phyloP scores from a whole-genome alignment of 805 yeast species.

The Jamesozyma spencerorum region DNA sequence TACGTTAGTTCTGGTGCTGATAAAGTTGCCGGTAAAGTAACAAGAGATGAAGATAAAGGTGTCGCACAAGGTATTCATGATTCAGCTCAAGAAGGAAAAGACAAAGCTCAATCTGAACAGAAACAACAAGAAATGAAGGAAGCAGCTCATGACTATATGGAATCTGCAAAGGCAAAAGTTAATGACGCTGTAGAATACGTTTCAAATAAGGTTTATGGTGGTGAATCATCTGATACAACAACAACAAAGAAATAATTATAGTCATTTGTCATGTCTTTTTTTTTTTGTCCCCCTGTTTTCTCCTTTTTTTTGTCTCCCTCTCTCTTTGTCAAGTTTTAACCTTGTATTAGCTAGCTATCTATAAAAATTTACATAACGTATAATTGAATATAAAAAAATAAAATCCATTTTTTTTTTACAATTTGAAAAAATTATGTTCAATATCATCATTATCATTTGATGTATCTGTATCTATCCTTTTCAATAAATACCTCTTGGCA shows the following conservation, averaged over 20 bases:
- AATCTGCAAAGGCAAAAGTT: conserved; percentile 44
- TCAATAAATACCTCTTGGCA: conserved; percentile 17
- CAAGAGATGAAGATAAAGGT: conserved; percentile 64
- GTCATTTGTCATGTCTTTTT: too few relatives aligned
- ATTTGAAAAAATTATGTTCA: conserved; percentile 3
- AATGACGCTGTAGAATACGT: conserved; percentile 38
- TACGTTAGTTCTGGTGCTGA: conserved; percentile 57
- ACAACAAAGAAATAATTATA: too few relatives aligned
- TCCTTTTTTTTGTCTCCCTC: too few relatives aligned
- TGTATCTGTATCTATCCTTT: not conserved
- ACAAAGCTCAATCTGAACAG: conserved; percentile 32
- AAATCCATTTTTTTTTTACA: conserved; percentile 1
- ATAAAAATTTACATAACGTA: too few relatives aligned
- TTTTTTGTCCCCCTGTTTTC: too few relatives aligned
- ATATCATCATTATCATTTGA: conserved; percentile 3
- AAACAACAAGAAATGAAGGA: conserved; percentile 35
- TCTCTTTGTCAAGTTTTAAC: too few relatives aligned
- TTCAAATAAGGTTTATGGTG: conserved; percentile 46
- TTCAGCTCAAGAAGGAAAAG: conserved; percentile 46
- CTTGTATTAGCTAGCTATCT: too few relatives aligned
- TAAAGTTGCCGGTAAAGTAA: conserved; percentile 45
- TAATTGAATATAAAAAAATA: too few relatives aligned
- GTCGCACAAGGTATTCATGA: conserved; percentile 61
- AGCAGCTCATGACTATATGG: conserved; percentile 51
- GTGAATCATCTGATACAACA: too few relatives aligned